A percentile compares a stretch with the other conserved stretches of the same genome.
Evolutionary conservation across 2,329 filamentous ascomycete species (phyloP).

Genomic region (Trichophyton verrucosum): DNA sequence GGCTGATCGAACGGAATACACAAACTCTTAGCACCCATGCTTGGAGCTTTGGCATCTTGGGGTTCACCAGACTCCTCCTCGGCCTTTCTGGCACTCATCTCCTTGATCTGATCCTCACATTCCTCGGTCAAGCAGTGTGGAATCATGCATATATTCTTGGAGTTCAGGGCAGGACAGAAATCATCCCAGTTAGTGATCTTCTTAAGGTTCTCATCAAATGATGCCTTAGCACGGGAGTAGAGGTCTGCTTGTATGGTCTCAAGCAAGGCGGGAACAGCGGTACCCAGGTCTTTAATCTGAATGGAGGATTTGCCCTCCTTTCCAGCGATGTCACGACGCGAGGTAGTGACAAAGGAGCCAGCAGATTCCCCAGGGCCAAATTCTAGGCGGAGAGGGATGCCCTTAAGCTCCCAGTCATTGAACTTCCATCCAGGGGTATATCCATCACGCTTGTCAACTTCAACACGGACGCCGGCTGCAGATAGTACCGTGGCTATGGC

Average conservation of each 20-base stretch:
- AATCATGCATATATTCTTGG: conserved; percentile 85
- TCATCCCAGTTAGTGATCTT: conserved; percentile 78
- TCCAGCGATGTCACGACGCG: conserved; percentile 64
- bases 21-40: conserved; percentile 64
- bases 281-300: conserved; percentile 58
- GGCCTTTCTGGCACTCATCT: conserved; percentile 65
- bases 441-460: conserved; percentile 74
- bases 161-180: conserved; percentile 78
- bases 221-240: conserved; percentile 59
- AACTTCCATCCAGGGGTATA: conserved; percentile 97
- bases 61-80: conserved; percentile 50
- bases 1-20: conserved; percentile 82
- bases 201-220: conserved; percentile 70
- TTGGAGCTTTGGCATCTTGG: conserved; percentile 60
- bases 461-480: conserved; percentile 61
- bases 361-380: conserved; percentile 91
- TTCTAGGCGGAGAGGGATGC: conserved; percentile 84
- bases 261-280: conserved; percentile 65
- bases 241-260: conserved; percentile 84
- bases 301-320: conserved; percentile 65
- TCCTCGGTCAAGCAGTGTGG: conserved; percentile 73
- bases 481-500: conserved; percentile 57
- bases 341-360: conserved; percentile 69
- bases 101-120: conserved; percentile 93
- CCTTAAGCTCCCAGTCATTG: conserved; percentile 96